A percentile compares a stretch with the other conserved stretches of the same genome.
Conservation (phyloP, 2,329 filamentous ascomycete genomes). For the Colletotrichum endophyticum region DNA sequence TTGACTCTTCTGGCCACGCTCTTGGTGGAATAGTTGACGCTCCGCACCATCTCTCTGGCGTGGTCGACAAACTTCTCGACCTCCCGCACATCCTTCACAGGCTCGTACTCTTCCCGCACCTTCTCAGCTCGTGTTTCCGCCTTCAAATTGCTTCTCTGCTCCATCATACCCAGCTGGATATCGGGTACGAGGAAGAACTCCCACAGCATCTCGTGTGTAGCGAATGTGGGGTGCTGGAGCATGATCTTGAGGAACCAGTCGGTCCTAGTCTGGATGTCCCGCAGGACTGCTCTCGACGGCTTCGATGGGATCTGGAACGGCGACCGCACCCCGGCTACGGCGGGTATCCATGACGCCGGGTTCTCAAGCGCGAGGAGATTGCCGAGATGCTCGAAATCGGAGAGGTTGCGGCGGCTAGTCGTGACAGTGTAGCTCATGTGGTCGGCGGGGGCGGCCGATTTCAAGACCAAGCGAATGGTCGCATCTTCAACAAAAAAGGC, state of each 20-base stretch:
- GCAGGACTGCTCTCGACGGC: constrained; percentile 84
- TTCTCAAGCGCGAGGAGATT: constrained; percentile 86
- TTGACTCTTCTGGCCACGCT: constrained; percentile 83
- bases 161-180: constrained; percentile 87
- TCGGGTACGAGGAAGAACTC: constrained; percentile 98
- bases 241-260: constrained; percentile 90
- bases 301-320: constrained; percentile 94
- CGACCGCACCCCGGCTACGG: constrained; percentile 76
- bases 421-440: constrained; percentile 90
- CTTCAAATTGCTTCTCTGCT: constrained; percentile 85
- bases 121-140: constrained; percentile 82
- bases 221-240: constrained; percentile 87
- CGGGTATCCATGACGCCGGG: constrained; percentile 93
- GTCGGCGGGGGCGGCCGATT: constrained; percentile 87
- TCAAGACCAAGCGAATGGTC: constrained; percentile 89
- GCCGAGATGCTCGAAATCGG: constrained; percentile 90
- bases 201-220: constrained; percentile 97
- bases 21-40: constrained; percentile 82
- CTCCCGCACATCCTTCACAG: constrained; percentile 81
- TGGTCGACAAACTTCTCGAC: constrained; percentile 93
- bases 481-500: constrained; percentile 98
- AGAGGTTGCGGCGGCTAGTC: constrained; percentile 85
- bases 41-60: constrained; percentile 86
- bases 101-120: constrained; percentile 86
- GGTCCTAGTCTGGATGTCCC: constrained; percentile 84